Conservation (phyloP, 106 monocot species). For the Dendrobium officinale region DNA sequence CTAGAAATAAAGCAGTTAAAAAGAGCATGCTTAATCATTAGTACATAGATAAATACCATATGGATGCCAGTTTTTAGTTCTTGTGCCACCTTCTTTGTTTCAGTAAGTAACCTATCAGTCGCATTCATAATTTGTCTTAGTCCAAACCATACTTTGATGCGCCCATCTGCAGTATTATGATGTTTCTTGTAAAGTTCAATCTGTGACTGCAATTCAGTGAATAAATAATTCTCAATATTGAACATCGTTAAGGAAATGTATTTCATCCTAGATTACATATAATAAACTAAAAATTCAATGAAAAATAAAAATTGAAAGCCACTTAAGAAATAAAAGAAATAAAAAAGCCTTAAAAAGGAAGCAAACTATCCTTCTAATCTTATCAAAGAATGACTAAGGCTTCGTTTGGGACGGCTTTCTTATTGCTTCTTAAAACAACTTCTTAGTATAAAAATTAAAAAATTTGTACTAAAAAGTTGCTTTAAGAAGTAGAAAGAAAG, state of each 20-base stretch:
- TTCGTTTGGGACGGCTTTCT: too few species aligned
- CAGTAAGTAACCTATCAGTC: conserved; percentile 52
- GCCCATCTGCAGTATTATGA: conserved; percentile 81
- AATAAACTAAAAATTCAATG: neutral
- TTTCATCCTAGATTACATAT: neutral
- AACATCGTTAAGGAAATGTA: neutral
- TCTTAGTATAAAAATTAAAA: too few species aligned
- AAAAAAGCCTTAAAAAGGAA: too few species aligned
- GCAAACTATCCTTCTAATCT: too few species aligned
- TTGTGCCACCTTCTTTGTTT: conserved; percentile 60
- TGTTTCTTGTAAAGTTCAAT: conserved; percentile 65
- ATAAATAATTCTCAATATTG: conserved; percentile 5
- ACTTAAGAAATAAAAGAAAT: too few species aligned
- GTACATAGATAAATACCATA: conserved; percentile 53
- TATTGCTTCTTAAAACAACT: too few species aligned
- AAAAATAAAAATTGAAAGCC: neutral
- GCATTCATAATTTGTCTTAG: conserved; percentile 95
- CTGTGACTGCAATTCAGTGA: conserved; percentile 50
- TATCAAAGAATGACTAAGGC: too few species aligned
- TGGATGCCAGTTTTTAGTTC: conserved; percentile 86
- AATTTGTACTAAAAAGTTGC: too few species aligned
- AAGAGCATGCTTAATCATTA: neutral
- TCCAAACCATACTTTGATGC: conserved; percentile 91
- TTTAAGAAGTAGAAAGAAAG: too few species aligned
- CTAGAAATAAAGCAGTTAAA: neutral